Percentiles rank a stretch among this genome's conserved stretches.
Evolutionary conservation across 345 rosid species (phyloP).

Genomic region (Cochlearia excelsa): DNA sequence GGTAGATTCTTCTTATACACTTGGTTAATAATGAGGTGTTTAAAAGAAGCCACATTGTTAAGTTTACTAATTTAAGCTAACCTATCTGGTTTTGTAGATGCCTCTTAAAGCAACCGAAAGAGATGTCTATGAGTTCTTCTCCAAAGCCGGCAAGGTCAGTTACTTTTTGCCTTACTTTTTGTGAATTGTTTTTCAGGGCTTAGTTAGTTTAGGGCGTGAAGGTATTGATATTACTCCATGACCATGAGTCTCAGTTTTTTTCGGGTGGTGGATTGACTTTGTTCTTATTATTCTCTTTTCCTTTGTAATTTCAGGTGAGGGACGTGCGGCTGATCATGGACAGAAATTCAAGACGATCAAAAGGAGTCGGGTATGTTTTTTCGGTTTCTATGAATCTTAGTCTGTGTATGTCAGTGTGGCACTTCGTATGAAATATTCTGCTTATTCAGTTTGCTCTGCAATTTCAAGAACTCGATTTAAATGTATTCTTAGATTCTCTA

Average conservation of each 20-base stretch:
- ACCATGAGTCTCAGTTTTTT: background rate
- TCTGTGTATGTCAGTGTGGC: slow-evolving; percentile 39
- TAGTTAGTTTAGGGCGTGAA: background rate
- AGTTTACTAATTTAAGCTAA: slow-evolving; percentile 1
- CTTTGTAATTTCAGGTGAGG: slow-evolving; percentile 66
- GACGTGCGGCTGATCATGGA: slow-evolving; percentile 96
- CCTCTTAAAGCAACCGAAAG: slow-evolving; percentile 89
- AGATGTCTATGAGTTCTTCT: slow-evolving; percentile 89
- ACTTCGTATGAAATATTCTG: slow-evolving; percentile 46
- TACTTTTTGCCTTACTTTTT: slow-evolving; percentile 9
- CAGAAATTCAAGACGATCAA: slow-evolving; percentile 89
- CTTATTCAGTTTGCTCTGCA: slow-evolving; percentile 40
- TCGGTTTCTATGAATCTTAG: slow-evolving; percentile 15
- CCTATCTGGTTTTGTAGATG: slow-evolving; percentile 51
- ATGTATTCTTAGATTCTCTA: slow-evolving; percentile 93
- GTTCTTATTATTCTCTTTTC: slow-evolving; percentile 19
- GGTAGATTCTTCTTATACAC: slow-evolving; percentile 38
- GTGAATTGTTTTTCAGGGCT: slow-evolving; percentile 15
- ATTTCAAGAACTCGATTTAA: slow-evolving; percentile 73
- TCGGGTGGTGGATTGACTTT: slow-evolving; percentile 3
- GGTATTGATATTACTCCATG: background rate
- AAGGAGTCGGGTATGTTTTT: slow-evolving; percentile 93
- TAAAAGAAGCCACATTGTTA: background rate
- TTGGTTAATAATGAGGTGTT: background rate
- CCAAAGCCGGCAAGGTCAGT: slow-evolving; percentile 91